Evolutionary conservation across 2,329 filamentous ascomycete species (phyloP).

Genomic region (Aureobasidium sp.): DNA sequence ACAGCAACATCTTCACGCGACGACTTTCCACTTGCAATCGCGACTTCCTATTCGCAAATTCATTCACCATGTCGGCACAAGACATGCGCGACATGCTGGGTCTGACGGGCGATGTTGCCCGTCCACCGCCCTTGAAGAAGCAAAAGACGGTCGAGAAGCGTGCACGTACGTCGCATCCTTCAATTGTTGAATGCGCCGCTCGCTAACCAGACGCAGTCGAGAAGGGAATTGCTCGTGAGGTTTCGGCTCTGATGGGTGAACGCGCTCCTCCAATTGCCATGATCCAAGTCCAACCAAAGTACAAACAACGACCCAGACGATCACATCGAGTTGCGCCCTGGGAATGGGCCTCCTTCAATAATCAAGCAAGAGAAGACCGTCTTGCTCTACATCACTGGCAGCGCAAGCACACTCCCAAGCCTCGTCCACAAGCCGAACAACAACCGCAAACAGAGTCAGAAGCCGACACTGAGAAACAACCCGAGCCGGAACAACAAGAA

Average conservation of each 20-base stretch:
- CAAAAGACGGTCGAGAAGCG: conserved; percentile 58
- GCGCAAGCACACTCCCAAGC: conserved; percentile 44
- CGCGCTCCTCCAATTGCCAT: conserved; percentile 44
- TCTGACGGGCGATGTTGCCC: conserved; percentile 56
- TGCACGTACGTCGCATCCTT: conserved; percentile 38
- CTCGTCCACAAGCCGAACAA: conserved; percentile 21
- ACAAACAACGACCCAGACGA: conserved; percentile 45
- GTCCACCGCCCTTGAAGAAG: conserved; percentile 60
- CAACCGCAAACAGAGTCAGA: conserved; percentile 21
- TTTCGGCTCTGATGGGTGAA: conserved; percentile 46
- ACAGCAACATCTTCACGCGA: background rate
- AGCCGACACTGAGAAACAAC: conserved; percentile 21
- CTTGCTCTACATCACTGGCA: conserved; percentile 77
- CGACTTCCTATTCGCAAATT: background rate
- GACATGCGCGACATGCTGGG: conserved; percentile 88
- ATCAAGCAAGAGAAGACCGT: conserved; percentile 66
- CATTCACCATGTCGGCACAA: conserved; percentile 21
- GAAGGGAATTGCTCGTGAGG: conserved; percentile 44
- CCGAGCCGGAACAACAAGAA: conserved; percentile 36
- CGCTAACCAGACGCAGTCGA: conserved; percentile 17
- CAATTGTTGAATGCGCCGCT: background rate
- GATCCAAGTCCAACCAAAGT: conserved; percentile 44
- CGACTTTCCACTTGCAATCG: background rate
- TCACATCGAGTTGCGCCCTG: conserved; percentile 34
- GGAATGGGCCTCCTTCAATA: conserved; percentile 63